Base-by-base conservation (phyloP, 2,329 filamentous ascomycete genomes). In the Paecilomyces sp. region DNA sequence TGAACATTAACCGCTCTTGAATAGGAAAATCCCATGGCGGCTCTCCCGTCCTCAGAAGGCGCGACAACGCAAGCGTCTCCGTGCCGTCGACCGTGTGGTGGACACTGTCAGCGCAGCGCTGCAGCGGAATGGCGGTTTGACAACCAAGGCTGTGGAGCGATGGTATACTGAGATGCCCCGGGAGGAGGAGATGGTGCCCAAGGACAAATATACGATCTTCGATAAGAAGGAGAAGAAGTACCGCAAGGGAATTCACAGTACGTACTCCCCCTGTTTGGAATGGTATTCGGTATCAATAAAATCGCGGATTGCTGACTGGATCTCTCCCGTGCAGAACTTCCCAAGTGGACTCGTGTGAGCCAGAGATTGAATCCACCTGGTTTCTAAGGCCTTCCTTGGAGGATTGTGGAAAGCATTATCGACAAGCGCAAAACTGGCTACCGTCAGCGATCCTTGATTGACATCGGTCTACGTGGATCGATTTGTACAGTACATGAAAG, bases 191-290 rank as follows among this genome's bases (percentile, higher is more conserved):
- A 99, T 99, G 94, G 74, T 96, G 74, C 89, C 94, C 54, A 89
- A 86, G 77, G 94, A 99, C 80, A 99, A 99, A 80, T 99, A 99
- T 80, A 96, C 91, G 30, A 89, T 99, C 70, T 99, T 97, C 77
- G 93, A 96, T 77, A 88, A 92, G 68, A 97, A 97, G 78, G 92
- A 90, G 75, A 96, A 92, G 86, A 88, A 85, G 69, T 99, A 97
- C 76, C 84, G 94, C 74, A 99, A 99, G 85, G 91, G 92, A 59
- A 92, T 99, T 75, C 93, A 97, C 79, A 97, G 92, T 96, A 83
- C 69, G 91, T 86, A 59, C n/a, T 24, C 28, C 47, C 58, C 30
- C 50, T 12, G 34, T 56, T 50, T 13, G 31, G 22, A 24, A 30
- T 53, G 51, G 6, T 53, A 3, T 52, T n/a, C 12, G 24, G 55